phyloP scores from a whole-genome alignment of 2,329 filamentous ascomycete genomes.

The Trichophyton verrucosum region DNA sequence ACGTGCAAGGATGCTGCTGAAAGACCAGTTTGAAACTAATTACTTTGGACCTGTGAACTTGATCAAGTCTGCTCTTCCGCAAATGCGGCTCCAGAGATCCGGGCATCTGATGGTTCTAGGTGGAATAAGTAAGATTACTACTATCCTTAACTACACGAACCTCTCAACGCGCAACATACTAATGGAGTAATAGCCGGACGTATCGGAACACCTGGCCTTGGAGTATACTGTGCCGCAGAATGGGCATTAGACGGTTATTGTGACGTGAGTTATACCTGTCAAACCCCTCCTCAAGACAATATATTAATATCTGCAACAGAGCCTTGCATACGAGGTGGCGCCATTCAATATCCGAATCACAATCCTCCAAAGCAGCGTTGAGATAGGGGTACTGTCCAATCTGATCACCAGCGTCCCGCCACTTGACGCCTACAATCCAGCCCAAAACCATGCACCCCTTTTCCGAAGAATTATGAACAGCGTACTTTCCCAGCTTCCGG shows the following conservation, averaged over 20 bases:
- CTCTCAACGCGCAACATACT: background rate
- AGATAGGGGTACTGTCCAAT: constrained; percentile 78
- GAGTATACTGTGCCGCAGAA: constrained; percentile 81
- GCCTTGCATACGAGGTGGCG: constrained; percentile 86
- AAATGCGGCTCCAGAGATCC: constrained; percentile 64
- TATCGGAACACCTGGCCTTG: constrained; percentile 80
- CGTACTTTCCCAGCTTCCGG: constrained; percentile 63
- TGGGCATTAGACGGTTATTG: constrained; percentile 96
- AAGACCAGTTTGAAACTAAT: constrained; percentile 85
- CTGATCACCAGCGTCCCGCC: constrained; percentile 72
- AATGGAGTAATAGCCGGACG: constrained; percentile 52
- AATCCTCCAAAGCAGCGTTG: constrained; percentile 89
- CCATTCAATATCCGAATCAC: constrained; percentile 96
- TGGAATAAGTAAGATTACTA: constrained; percentile 51
- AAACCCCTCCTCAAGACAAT: background rate
- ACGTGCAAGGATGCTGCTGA: constrained; percentile 63
- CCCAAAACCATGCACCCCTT: constrained; percentile 62
- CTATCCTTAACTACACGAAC: background rate
- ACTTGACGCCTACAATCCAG: constrained; percentile 55
- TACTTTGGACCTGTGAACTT: constrained; percentile 96
- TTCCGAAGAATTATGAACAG: constrained; percentile 72
- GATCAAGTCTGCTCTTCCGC: constrained; percentile 74
- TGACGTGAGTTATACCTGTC: constrained; percentile 45
- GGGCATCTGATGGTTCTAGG: constrained; percentile 86
- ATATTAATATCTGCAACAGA: constrained; percentile 26